These are phyloP conservation scores for Tricharina praecox DNA, from an alignment of 495 filamentous ascomycete species.

Conservation along the genomic window DNA sequence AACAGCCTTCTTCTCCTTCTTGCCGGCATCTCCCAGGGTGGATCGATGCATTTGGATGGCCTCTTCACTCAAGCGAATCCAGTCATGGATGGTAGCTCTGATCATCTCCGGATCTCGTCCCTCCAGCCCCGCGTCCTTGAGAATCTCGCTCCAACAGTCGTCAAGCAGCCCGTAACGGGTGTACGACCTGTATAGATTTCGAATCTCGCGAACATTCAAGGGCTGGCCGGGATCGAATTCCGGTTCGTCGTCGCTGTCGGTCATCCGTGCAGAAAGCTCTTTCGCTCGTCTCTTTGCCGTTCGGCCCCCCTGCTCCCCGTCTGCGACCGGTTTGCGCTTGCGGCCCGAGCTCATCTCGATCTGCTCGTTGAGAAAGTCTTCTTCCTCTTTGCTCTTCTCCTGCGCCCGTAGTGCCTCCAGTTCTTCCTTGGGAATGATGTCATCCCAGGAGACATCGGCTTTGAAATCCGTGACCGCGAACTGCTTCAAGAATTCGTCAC, in stretches of 20 bases:
- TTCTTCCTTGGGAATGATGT: constrained; percentile 90
- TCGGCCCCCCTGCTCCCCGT: constrained; percentile 59
- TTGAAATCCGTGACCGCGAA: constrained; percentile 42
- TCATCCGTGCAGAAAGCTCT: constrained; percentile 40
- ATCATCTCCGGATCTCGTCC: constrained; percentile 66
- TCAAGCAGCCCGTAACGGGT: constrained; percentile 77
- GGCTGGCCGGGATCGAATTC: constrained; percentile 61
- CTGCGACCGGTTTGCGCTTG: constrained; percentile 50
- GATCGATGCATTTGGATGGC: constrained; percentile 24
- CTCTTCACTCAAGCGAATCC: constrained; percentile 27
- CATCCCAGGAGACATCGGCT: constrained; percentile 83
- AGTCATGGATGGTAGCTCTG: constrained; percentile 40
- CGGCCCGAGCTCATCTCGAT: constrained; percentile 76
- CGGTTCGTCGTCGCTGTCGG: constrained; percentile 28
- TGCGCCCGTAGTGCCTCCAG: constrained; percentile 75
- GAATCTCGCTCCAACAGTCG: constrained; percentile 66
- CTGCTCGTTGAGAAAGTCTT: constrained; percentile 61
- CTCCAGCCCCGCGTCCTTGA: constrained; percentile 65
- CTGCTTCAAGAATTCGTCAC: constrained; percentile 84
- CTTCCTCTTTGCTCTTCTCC: constrained; percentile 58
- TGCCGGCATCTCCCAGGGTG: constrained; percentile 53
- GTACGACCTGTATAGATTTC: constrained; percentile 73
- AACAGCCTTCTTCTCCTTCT: constrained; percentile 93
- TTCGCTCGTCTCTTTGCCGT: constrained; percentile 79
- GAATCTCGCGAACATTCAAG: constrained; percentile 75